Conservation (phyloP, 2,329 filamentous ascomycete species). For the Fusarium brachygibbosum region DNA sequence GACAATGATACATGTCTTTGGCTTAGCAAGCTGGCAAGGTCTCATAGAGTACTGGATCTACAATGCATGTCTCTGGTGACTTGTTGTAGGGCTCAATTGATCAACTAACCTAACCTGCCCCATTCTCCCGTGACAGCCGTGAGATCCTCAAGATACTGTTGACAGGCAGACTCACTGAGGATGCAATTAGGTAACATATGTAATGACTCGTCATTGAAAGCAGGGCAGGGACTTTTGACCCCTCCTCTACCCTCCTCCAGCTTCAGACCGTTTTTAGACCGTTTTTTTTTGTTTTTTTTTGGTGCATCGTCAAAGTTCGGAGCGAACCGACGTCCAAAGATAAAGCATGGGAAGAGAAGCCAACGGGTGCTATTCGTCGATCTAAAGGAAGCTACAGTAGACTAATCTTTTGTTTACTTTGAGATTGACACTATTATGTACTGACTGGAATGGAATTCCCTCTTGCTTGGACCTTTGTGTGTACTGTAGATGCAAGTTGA, state of each 20-base stretch:
- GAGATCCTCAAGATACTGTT: not conserved
- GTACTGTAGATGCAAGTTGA: too few relatives aligned
- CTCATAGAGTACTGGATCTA: conserved; percentile 25
- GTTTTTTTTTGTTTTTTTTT: not conserved
- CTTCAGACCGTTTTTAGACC: not conserved
- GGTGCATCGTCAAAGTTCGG: not conserved
- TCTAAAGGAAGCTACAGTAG: conserved; percentile 13
- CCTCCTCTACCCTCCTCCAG: too few relatives aligned
- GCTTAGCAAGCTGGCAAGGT: conserved; percentile 5
- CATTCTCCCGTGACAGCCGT: not conserved
- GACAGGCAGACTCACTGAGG: not conserved
- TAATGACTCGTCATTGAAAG: not conserved
- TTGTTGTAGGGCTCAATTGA: conserved; percentile 5
- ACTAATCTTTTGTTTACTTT: not conserved
- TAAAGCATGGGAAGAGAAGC: conserved; percentile 15
- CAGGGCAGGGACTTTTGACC: not conserved
- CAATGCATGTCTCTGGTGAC: conserved; percentile 35
- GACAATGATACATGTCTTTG: not conserved
- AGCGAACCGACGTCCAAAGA: not conserved
- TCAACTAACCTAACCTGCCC: conserved; percentile 1
- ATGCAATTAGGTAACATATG: not conserved
- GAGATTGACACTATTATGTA: too few relatives aligned
- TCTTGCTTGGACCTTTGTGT: too few relatives aligned
- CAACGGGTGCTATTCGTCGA: conserved; percentile 20
- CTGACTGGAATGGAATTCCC: too few relatives aligned